phyloP scores from a whole-genome alignment of 495 filamentous ascomycete genomes.

The Penicillium waksmanii region DNA sequence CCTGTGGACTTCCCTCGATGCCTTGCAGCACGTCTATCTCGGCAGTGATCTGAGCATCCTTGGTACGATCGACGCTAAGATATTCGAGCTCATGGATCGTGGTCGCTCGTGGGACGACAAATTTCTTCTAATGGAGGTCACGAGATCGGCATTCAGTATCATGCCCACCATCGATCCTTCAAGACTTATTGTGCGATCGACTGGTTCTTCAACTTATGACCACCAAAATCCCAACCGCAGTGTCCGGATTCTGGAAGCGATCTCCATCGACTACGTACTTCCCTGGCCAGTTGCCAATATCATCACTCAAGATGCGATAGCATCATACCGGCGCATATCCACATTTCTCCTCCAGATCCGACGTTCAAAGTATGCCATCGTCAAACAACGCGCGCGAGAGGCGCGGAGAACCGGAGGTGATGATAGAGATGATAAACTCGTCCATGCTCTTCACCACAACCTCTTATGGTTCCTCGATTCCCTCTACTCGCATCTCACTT shows the following conservation, averaged over 20 bases:
- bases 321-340: constrained; percentile 69
- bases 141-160: constrained; percentile 66
- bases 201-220: constrained; percentile 17
- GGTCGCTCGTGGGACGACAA: constrained; percentile 77
- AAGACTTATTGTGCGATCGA: constrained; percentile 58
- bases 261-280: constrained; percentile 65
- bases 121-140: constrained; percentile 79
- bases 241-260: constrained; percentile 56
- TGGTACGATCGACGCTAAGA: constrained; percentile 61
- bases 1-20: constrained; percentile 65
- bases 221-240: constrained; percentile 31
- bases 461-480: constrained; percentile 80
- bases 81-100: constrained; percentile 80
- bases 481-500: constrained; percentile 74
- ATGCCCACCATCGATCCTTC: constrained; percentile 56
- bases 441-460: constrained; percentile 68
- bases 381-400: constrained; percentile 54
- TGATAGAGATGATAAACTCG: constrained; percentile 44
- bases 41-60: constrained; percentile 68
- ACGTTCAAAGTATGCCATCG: constrained; percentile 69
- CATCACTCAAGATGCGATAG: constrained; percentile 62
- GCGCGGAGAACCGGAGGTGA: constrained; percentile 14
- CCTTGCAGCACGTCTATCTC: constrained; percentile 72
- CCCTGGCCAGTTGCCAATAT: constrained; percentile 90
- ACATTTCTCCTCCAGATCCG: constrained; percentile 78